Base-by-base conservation (phyloP, 2,329 filamentous ascomycete genomes). In the Onygenales sp. region DNA sequence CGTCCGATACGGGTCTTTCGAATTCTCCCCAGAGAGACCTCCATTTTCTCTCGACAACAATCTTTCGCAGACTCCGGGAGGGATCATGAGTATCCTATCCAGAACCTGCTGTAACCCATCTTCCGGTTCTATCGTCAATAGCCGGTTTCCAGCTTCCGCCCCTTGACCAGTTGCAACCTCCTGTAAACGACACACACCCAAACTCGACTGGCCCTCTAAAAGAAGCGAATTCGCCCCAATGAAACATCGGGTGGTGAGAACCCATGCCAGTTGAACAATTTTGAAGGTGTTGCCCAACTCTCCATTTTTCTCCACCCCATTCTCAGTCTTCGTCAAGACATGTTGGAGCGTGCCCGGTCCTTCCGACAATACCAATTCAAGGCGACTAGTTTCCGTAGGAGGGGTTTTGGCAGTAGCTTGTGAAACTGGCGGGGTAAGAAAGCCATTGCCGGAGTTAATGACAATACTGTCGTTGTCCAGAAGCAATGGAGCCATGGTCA, bases 241-340 rank as follows among this genome's bases (percentile, higher is more conserved):
- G 36, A 49, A 49, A 41, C 47, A 49, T 17, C 11, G 36, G 5
- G 47, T 49, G 47, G 47, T 49, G 47, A 49, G 47, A 3, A 27
- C 49, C 49, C 49, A 51, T 27, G 49, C 49, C 7, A 51, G 31
- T 11, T 51, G 49, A 11, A 51, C 10, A 27, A 51, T 51, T 21
- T 51, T 44, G 27, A 49, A 39, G 2, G 47, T 41, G 14, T 49
- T 32, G 17, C 41, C 47, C 36, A 14, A 10, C 11, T 49, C 13
- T 32, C 47, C 47, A 41, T 41, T 41, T n/a, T 14, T 27, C 17
- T 21, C 5, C 7, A 5, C 17, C 6, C 46, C 46, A 11, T 49
- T n/a, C 14, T 35, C 32, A 7, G 39, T n/a, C 13, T 11, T 32
- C 47, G 31, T 49, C 47, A 49, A 49, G 11, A 49, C 35, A 14